Conservation (phyloP, 1,139 yeast genomes). For the Arxiozyma bovina region DNA sequence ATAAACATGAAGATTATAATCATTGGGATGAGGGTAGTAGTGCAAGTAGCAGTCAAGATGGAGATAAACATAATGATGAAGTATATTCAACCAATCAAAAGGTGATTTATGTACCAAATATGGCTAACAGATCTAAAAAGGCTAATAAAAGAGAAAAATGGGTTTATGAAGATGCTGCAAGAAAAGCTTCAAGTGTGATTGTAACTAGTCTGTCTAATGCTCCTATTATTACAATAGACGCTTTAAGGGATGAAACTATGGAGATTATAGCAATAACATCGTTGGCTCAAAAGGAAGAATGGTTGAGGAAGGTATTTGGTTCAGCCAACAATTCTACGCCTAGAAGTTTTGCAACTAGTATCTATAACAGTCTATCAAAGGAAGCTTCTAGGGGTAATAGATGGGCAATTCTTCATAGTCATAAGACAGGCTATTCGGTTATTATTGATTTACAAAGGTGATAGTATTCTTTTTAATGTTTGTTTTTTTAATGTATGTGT, state of each 20-base stretch:
- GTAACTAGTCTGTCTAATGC: conserved; percentile 50
- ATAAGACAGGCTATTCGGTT: conserved; percentile 62
- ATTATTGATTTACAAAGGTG: conserved; percentile 60
- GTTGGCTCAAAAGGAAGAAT: conserved; percentile 71
- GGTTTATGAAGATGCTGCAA: conserved; percentile 69
- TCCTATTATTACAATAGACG: conserved; percentile 69
- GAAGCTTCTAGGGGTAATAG: conserved; percentile 63
- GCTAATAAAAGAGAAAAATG: conserved; percentile 71
- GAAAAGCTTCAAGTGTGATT: conserved; percentile 48
- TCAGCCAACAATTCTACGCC: conserved; percentile 61
- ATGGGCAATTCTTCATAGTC: conserved; percentile 67
- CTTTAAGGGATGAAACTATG: conserved; percentile 66
- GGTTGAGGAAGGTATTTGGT: conserved; percentile 70
- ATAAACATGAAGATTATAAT: conserved; percentile 16
- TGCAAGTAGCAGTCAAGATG: conserved; percentile 26
- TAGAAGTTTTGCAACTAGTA: conserved; percentile 64
- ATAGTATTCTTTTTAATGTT: conserved; percentile 1
- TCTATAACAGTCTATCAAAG: conserved; percentile 60
- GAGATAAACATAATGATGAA: conserved; percentile 18
- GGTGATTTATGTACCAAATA: conserved; percentile 53
- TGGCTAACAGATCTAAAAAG: conserved; percentile 63
- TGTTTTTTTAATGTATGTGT: not conserved
- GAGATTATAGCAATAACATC: conserved; percentile 76
- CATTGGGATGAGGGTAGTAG: conserved; percentile 27
- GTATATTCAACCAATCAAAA: conserved; percentile 41